Evolutionary conservation across 768 basidiomycete species (phyloP), one percentile per base, ranked within the genome.

Genomic region (Lentinus brumalis): DNA sequence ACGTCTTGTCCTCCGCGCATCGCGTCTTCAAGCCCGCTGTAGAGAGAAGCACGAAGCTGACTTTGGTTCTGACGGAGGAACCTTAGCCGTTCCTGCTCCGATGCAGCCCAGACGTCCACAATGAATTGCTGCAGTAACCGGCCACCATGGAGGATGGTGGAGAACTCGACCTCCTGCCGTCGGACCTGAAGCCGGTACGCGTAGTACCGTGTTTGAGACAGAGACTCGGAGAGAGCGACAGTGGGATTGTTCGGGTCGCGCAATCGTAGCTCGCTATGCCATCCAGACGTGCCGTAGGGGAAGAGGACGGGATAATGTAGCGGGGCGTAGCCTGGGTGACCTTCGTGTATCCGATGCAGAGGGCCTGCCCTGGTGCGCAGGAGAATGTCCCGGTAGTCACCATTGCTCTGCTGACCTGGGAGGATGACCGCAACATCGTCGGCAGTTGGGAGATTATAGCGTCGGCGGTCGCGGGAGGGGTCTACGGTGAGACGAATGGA

Each of bases 301-400:
- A 82, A 81, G 2, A 83, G 69, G 0, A 84, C 61, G 0, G 77
- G 74, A 76, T 81, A 82, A 14, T 80, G 76, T 0, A 83, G 68
- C 0, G 79, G 63, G 0, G 62, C 32, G 62, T 82, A 83, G 0
- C 66, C 54, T 3, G 75, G 71, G 61, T 78, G 67, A 0, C 69
- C 56, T 2, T 83, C 72, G 57, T 54, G 71, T 35, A 81, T 78
- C 1, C 66, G 53, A 18, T 61, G 30, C 4, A 80, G 59, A 2
- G 44, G 44, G 1, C 44, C 44, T 2, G 1, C 21, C 3, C 44
- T 11, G 2, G 1, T 1, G 15, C 7, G 44, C 1, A 45, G 44
- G 15, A 45, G 7, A n/a, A 45, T 45, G 16, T 45, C 44, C 5
- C 44, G 6, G 7, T 3, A 11, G 44, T 45, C 44, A 11, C 44